phyloP scores from a whole-genome alignment of 192 early-diverging fungal species.

The Backusella morwellensis region DNA sequence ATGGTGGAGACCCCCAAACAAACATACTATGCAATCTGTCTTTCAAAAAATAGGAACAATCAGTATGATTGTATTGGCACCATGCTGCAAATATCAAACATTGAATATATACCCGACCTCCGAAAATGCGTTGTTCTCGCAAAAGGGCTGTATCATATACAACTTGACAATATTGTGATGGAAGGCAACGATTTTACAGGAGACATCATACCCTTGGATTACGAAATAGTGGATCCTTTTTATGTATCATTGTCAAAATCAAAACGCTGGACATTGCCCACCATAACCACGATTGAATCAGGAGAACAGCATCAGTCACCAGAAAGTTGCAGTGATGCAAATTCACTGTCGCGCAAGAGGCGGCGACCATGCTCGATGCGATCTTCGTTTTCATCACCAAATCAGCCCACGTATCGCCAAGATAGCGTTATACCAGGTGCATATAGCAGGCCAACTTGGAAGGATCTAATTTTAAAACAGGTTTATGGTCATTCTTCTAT shows the following conservation, averaged over 20 bases:
- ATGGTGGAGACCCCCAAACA: constrained; percentile 15
- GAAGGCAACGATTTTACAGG: constrained; percentile 45
- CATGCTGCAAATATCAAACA: constrained; percentile 41
- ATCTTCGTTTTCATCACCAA: background rate
- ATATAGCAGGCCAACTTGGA: background rate
- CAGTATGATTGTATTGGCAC: constrained; percentile 44
- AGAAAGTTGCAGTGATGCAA: too few species aligned
- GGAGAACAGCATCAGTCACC: background rate
- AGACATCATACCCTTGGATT: constrained; percentile 41
- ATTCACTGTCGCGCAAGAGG: background rate
- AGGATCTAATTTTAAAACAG: background rate
- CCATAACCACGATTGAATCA: background rate
- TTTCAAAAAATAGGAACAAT: background rate
- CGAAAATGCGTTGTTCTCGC: constrained; percentile 41
- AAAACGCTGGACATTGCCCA: background rate
- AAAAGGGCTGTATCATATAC: constrained; percentile 41
- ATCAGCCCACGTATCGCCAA: background rate
- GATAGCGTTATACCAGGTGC: background rate
- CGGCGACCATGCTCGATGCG: constrained; percentile 4
- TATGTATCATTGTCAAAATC: background rate
- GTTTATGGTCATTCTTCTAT: background rate
- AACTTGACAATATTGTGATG: constrained; percentile 29
- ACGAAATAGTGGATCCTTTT: constrained; percentile 13
- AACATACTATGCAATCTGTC: constrained; percentile 49
- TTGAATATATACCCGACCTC: constrained; percentile 43